Percentiles rank a stretch among this genome's conserved stretches.
Evolutionary conservation across 2,329 filamentous ascomycete species (phyloP).

Genomic region (Curvularia lunata): DNA sequence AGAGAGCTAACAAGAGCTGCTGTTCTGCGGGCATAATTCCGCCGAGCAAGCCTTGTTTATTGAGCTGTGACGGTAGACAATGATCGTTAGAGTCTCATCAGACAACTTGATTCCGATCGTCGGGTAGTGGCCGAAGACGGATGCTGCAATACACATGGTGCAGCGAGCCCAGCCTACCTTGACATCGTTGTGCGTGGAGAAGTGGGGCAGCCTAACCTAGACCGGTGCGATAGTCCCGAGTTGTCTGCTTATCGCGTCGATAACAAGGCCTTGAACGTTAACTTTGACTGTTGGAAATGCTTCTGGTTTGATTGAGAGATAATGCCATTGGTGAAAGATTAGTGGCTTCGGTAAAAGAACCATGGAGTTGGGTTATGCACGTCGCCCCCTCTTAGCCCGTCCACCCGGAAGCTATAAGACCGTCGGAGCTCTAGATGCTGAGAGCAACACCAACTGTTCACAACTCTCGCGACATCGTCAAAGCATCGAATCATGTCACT

Average conservation of each 20-base stretch:
- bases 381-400: slow-evolving; percentile 6
- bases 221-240: slow-evolving; percentile 15
- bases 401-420: slow-evolving; percentile 28
- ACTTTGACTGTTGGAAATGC: slow-evolving; percentile 15
- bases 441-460: not conserved
- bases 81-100: not conserved
- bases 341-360: not conserved
- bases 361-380: slow-evolving; percentile 2
- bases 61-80: not conserved
- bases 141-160: slow-evolving; percentile 12
- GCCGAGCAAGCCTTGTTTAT: not conserved
- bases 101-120: not conserved
- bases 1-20: no score
- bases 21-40: not conserved
- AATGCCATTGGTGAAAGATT: slow-evolving; percentile 11
- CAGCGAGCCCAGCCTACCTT: slow-evolving; percentile 12
- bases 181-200: slow-evolving; percentile 10
- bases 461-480: slow-evolving; percentile 8
- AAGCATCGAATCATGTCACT: slow-evolving; percentile 62
- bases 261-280: slow-evolving; percentile 8
- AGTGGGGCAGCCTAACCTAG: slow-evolving; percentile 18
- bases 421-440: slow-evolving; percentile 10
- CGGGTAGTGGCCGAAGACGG: slow-evolving; percentile 10
- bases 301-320: not conserved
- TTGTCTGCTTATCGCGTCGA: slow-evolving; percentile 20